Conservation (phyloP, 2,329 filamentous ascomycete genomes). For the Drechslerella coelobrocha region DNA sequence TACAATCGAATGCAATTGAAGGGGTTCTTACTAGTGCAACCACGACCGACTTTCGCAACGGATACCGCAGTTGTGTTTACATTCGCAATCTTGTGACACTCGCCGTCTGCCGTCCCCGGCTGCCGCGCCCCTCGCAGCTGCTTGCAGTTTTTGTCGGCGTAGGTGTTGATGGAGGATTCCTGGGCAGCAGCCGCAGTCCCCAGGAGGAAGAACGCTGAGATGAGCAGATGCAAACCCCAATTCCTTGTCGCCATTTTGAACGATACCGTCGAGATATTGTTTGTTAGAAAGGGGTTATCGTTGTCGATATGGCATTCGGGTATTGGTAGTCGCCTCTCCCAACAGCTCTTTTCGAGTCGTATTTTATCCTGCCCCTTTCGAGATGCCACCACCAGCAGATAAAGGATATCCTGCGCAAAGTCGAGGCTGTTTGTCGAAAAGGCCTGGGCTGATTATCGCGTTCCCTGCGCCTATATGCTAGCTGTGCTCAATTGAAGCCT, state of each 20-base stretch:
- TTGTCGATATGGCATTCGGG: neutral
- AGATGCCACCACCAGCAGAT: too few relatives aligned
- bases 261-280: neutral
- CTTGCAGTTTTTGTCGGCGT: conserved; percentile 22
- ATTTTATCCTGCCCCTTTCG: too few relatives aligned
- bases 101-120: conserved; percentile 23
- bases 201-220: conserved; percentile 10
- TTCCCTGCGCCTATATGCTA: too few relatives aligned
- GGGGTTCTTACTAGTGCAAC: conserved; percentile 40
- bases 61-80: conserved; percentile 23
- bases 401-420: too few relatives aligned
- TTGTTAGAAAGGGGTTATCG: too few relatives aligned
- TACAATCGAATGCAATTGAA: neutral
- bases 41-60: conserved; percentile 16
- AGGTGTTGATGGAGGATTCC: conserved; percentile 13
- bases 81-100: conserved; percentile 13
- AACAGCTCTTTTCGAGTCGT: too few relatives aligned
- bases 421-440: too few relatives aligned
- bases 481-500: too few relatives aligned
- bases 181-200: neutral
- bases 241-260: neutral
- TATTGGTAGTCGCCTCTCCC: neutral
- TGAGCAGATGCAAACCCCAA: neutral
- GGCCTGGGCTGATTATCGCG: too few relatives aligned
- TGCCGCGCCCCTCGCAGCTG: conserved; percentile 1